These are phyloP conservation scores for Citeromyces hawaiiensis DNA, from an alignment of 1,139 yeast genomes.

Conservation along the genomic window DNA sequence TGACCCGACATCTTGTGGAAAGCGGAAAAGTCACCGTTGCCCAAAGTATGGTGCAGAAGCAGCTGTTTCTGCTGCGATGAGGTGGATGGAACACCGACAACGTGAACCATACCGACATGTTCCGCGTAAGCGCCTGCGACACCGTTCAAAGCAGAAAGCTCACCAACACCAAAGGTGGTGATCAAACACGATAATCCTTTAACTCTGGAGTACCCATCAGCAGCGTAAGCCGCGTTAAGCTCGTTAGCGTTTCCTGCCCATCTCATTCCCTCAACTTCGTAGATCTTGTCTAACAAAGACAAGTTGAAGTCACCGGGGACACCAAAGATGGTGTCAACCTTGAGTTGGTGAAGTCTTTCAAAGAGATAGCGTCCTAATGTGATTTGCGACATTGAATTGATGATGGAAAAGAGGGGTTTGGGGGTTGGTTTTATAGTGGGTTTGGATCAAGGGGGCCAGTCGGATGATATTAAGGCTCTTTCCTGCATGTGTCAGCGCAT, in stretches of 20 bases:
- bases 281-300: conserved; percentile 16
- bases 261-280: conserved; percentile 13
- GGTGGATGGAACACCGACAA: conserved; percentile 77
- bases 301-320: conserved; percentile 28
- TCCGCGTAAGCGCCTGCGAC: conserved; percentile 75
- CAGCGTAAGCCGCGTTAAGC: conserved; percentile 28
- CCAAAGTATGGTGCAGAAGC: conserved; percentile 17
- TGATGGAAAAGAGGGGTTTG: too few species aligned
- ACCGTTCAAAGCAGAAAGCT: conserved; percentile 75
- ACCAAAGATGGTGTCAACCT: conserved; percentile 32
- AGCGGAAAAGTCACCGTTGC: conserved; percentile 35
- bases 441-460: neutral
- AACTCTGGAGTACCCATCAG: conserved; percentile 29
- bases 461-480: neutral
- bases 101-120: conserved; percentile 69
- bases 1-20: conserved; percentile 50
- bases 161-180: conserved; percentile 81
- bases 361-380: conserved; percentile 38
- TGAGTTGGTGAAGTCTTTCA: conserved; percentile 31
- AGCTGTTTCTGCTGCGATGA: conserved; percentile 40
- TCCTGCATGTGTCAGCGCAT: neutral
- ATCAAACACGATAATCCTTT: conserved; percentile 15
- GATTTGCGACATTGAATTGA: conserved; percentile 3
- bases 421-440: neutral
- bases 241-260: conserved; percentile 21